A percentile compares a stretch with the other conserved stretches of the same genome.
Evolutionary conservation across 192 early-diverging fungal genomes (phyloP).

Genomic region (Backusella liffmaniae): DNA sequence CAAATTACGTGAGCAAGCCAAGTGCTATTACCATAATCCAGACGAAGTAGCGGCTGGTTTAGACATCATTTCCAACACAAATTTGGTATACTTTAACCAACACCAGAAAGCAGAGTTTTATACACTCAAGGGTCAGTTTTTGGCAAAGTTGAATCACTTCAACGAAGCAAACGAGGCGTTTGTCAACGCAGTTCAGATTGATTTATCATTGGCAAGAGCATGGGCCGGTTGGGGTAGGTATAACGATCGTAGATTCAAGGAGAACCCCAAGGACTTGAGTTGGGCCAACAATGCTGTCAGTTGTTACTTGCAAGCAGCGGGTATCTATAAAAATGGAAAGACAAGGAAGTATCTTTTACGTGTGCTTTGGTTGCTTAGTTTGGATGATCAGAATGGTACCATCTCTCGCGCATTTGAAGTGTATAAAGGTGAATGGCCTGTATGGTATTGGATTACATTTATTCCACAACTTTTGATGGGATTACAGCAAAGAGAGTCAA

Average conservation of each 20-base stretch:
- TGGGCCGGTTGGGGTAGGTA: constrained; percentile 98
- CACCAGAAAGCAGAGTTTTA: constrained; percentile 98
- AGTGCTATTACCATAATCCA: constrained; percentile 92
- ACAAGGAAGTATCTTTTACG: constrained; percentile 90
- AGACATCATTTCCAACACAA: constrained; percentile 99
- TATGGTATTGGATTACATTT: constrained; percentile 99
- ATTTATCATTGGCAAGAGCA: constrained; percentile 84
- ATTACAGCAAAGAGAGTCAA: constrained; percentile 78
- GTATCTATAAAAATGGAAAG: constrained; percentile 80
- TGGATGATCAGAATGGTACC: constrained; percentile 76
- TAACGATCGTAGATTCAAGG: constrained; percentile 89
- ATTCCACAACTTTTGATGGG: constrained; percentile 91
- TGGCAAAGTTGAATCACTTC: constrained; percentile 81
- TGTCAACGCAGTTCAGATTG: constrained; percentile 87
- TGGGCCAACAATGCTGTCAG: constrained; percentile 89
- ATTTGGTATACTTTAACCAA: constrained; percentile 90
- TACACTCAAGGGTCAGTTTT: constrained; percentile 93
- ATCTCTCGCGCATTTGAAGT: constrained; percentile 81
- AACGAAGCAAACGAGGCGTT: constrained; percentile 90
- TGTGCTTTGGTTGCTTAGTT: constrained; percentile 91
- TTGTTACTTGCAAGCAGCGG: constrained; percentile 94
- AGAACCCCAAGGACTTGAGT: constrained; percentile 76
- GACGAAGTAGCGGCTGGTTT: constrained; percentile 87
- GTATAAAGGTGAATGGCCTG: constrained; percentile 88
- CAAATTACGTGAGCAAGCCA: constrained; percentile 96